phyloP scores from a whole-genome alignment of 2,329 filamentous ascomycete species.

The Aureobasidium sp. region DNA sequence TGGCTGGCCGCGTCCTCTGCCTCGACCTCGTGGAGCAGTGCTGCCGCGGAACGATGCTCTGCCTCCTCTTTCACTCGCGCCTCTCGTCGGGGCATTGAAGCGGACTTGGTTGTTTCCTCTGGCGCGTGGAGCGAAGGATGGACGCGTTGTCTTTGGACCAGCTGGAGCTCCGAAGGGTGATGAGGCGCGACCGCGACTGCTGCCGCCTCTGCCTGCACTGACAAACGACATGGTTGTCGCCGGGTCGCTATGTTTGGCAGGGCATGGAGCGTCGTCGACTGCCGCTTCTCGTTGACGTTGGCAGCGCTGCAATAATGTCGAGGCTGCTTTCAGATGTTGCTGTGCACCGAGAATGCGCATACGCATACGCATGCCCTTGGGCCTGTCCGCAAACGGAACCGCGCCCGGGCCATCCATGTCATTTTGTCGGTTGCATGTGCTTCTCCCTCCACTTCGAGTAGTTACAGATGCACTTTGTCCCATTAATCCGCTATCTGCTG shows the following conservation, averaged over 20 bases:
- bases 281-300: not conserved
- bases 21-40: not conserved
- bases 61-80: not conserved
- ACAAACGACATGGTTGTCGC: slow-evolving; percentile 16
- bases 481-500: not conserved
- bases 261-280: slow-evolving; percentile 8
- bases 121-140: slow-evolving; percentile 4
- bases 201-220: slow-evolving; percentile 13
- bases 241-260: not conserved
- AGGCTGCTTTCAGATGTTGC: not conserved
- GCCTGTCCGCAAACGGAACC: not conserved
- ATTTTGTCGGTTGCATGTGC: not conserved
- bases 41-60: not conserved
- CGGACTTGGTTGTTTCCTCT: slow-evolving; percentile 10
- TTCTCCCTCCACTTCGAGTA: not conserved
- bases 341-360: not conserved
- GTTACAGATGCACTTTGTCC: not conserved
- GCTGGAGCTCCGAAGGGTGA: slow-evolving; percentile 1
- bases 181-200: slow-evolving; percentile 9
- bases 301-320: not conserved
- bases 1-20: slow-evolving; percentile 2
- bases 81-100: not conserved
- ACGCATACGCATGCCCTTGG: not conserved
- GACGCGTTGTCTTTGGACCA: slow-evolving; percentile 5
- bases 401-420: not conserved